Evolutionary conservation across 192 early-diverging fungal genomes (phyloP), one percentile per base, ranked within the genome.

Genomic region (Backusella psychrophila): DNA sequence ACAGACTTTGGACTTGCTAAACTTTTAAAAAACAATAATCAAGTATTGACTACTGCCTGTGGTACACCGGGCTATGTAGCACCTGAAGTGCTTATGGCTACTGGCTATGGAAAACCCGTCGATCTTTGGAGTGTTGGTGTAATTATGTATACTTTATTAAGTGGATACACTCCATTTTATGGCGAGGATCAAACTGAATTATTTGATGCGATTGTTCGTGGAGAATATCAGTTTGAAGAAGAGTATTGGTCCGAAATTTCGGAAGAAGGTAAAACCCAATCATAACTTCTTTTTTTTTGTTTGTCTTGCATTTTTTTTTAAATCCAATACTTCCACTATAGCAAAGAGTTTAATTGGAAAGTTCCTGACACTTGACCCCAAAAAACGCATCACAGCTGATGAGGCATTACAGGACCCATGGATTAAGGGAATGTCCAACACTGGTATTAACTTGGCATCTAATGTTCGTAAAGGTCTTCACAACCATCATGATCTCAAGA

Each of bases 401-500:
- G 85, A 97, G 74, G 96, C 96, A 3, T 82, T 97, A 39, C 38
- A 82, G 14, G 95, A 98, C 79, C 92, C 92, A 4, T 98, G 96
- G 95, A 87, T 96, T 63, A 87, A 86, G 19, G 87, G 83, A 46
- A 81, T 85, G 11, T 87, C 71, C 2, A 81, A 76, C 21, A 15
- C n/a, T 3, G 29, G 21, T 14, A 44, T 53, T 38, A 53, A 74
- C 15, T 11, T 75, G 21, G 74, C 74, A 42, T 41, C 74, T 33
- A 49, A 23, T 52, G 74, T 75, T 34, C 74, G 74, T 42, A 75
- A 67, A 41, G 74, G 74, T 35, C 31, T 75, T 17, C 67, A 35
- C 26, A 66, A 33, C 1, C 59, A 39, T n/a, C 66, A 42, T 15
- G 31, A 65, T 44, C 63, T 75, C 41, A 75, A 67, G 15, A 67